phyloP scores from a whole-genome alignment of 2,329 filamentous ascomycete genomes.

The Stagonosporopsis tanaceti region DNA sequence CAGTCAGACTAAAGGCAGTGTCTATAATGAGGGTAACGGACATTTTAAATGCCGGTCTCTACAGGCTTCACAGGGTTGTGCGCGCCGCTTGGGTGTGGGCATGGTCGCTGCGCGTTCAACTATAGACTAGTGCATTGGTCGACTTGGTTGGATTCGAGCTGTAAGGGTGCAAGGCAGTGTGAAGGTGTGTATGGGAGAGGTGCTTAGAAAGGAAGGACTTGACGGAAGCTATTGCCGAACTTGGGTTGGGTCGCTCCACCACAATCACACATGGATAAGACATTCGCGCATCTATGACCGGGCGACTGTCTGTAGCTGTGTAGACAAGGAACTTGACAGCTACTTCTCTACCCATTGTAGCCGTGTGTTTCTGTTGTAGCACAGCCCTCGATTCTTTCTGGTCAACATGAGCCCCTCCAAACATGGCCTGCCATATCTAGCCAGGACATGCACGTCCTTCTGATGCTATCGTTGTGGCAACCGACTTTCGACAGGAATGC shows the following conservation, averaged over 20 bases:
- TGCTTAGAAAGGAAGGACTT: neutral
- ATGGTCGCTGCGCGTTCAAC: neutral
- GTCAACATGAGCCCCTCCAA: too few relatives aligned
- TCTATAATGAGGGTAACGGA: neutral
- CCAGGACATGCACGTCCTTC: too few relatives aligned
- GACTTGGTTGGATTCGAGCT: neutral
- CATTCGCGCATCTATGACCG: neutral
- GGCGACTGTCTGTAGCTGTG: neutral
- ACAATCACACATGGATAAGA: neutral
- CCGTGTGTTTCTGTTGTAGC: too few relatives aligned
- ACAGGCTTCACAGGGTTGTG: conserved; percentile 1
- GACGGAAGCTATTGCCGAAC: neutral
- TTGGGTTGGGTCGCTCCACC: neutral
- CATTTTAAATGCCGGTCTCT: neutral
- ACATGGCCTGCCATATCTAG: too few relatives aligned
- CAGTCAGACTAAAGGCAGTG: neutral
- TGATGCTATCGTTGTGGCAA: neutral
- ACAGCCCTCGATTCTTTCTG: too few relatives aligned
- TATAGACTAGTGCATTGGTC: neutral
- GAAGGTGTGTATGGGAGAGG: neutral
- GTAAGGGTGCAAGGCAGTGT: neutral
- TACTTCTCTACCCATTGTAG: too few relatives aligned
- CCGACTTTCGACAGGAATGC: neutral
- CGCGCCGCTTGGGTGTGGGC: conserved; percentile 2
- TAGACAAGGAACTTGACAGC: neutral